Percentiles rank a stretch among this genome's conserved stretches.
Conservation (phyloP, 768 basidiomycete genomes). For the Phaeotremella fagi region DNA sequence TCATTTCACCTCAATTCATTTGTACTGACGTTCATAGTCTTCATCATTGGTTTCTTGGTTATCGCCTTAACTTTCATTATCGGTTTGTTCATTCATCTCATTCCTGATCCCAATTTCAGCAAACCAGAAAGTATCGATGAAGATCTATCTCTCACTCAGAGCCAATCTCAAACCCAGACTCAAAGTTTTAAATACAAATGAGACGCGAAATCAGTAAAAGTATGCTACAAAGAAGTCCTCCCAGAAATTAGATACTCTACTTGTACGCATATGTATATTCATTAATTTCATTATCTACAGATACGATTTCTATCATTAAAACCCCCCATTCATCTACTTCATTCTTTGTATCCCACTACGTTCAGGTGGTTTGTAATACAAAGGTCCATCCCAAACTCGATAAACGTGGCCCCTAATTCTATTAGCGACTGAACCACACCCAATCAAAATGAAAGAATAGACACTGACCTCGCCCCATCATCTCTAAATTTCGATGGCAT, state of each 20-base stretch:
- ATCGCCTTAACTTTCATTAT: conserved; percentile 11
- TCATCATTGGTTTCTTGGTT: conserved; percentile 7
- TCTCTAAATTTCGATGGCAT: conserved; percentile 42
- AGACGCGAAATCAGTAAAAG: not conserved
- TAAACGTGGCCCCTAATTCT: conserved; percentile 40
- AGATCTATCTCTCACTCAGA: too few species aligned
- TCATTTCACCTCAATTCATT: not conserved
- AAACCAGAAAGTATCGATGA: not conserved
- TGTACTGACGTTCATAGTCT: not conserved
- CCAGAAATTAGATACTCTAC: too few species aligned
- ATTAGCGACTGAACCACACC: not conserved
- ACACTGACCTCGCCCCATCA: conserved; percentile 31
- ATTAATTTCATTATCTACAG: too few species aligned
- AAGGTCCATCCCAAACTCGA: conserved; percentile 40
- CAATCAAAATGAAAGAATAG: not conserved
- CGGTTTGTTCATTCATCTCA: conserved; percentile 8
- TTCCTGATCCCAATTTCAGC: conserved; percentile 17
- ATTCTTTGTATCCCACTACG: conserved; percentile 24
- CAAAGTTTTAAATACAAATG: not conserved
- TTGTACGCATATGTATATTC: too few species aligned
- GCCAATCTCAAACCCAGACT: too few species aligned
- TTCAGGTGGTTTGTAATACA: conserved; percentile 45
- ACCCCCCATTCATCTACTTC: too few species aligned
- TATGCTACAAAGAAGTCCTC: not conserved
- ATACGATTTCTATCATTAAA: too few species aligned